Evolutionary conservation across 106 monocot species (phyloP), one percentile per base, ranked within the genome.

Genomic region (Chionographis japonica): DNA sequence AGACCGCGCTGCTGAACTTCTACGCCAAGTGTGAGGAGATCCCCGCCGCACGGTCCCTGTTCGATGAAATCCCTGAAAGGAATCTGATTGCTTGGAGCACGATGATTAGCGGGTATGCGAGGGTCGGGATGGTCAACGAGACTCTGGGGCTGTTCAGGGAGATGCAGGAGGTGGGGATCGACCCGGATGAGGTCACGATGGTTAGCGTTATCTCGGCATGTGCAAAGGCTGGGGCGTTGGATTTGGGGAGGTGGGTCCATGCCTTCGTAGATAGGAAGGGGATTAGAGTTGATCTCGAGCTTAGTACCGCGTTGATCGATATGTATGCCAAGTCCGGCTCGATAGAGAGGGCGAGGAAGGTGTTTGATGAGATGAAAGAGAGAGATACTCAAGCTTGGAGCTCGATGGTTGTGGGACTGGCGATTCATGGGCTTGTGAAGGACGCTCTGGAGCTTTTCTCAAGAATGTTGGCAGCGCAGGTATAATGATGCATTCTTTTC

Each of bases 101-200:
- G 16, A 92, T 98, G 92, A 98, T 98, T 40, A 74, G 87, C 56
- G 92, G 92, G 63, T 98, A 90, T 60, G 69, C 92, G 7, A 87
- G 89, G 63, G 64, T 89, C 36, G 92, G 92, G 38, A 68, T 84
- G 80, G 89, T 84, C 10, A 87, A 93, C 60, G 89, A 92, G 71
- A 80, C 89, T 10, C 58, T 98, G 64, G 83, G 39, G 2, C 49
- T 98, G 76, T 98, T 98, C 62, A 75, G 83, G 69, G 72, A 87
- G 40, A 90, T 93, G 90, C 89, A 93, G 52, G 82, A 73, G 41
- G 73, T 42, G 37, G 84, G 80, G 4, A 68, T 90, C n/a, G 37
- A 14, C 19, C 97, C 92, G 16, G 92, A 92, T 75, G 92, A 93
- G 85, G 85, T 98, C 17, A 93, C 97, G 1, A 92, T 98, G 92